Conservation (phyloP, 345 rosid genomes). For the Populus deltoides region DNA sequence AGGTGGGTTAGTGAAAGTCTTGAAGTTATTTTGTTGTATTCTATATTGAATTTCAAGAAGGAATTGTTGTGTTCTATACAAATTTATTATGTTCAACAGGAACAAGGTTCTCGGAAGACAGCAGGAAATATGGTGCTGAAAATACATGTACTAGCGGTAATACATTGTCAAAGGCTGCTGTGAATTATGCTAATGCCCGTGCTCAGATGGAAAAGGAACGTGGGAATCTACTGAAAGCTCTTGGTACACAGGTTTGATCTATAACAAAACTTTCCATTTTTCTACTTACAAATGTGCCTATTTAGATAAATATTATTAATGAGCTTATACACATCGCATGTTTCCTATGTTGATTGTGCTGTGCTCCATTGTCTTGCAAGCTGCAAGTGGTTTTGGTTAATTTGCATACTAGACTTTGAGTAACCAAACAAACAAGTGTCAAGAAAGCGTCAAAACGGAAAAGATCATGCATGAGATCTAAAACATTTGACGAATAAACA, state of each 20-base stretch:
- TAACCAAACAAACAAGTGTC: not conserved
- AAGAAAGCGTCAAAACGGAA: not conserved
- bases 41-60: not conserved
- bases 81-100: constrained; percentile 41
- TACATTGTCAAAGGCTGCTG: constrained; percentile 72
- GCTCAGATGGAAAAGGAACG: constrained; percentile 89
- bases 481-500: not conserved
- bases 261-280: not conserved
- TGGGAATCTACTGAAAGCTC: constrained; percentile 71
- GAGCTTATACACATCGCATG: not conserved
- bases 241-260: constrained; percentile 82
- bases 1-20: constrained; percentile 41
- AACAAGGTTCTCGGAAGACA: constrained; percentile 78
- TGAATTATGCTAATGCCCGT: constrained; percentile 59
- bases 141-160: constrained; percentile 83
- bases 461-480: not conserved
- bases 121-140: constrained; percentile 81
- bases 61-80: constrained; percentile 1
- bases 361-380: not conserved
- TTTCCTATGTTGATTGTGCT: not conserved
- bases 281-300: not conserved
- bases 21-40: not conserved
- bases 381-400: not conserved
- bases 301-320: not conserved
- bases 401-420: not conserved